A percentile compares a stretch with the other conserved stretches of the same genome.
Conservation (phyloP, 2,329 filamentous ascomycete species). For the Xylaria sp. region DNA sequence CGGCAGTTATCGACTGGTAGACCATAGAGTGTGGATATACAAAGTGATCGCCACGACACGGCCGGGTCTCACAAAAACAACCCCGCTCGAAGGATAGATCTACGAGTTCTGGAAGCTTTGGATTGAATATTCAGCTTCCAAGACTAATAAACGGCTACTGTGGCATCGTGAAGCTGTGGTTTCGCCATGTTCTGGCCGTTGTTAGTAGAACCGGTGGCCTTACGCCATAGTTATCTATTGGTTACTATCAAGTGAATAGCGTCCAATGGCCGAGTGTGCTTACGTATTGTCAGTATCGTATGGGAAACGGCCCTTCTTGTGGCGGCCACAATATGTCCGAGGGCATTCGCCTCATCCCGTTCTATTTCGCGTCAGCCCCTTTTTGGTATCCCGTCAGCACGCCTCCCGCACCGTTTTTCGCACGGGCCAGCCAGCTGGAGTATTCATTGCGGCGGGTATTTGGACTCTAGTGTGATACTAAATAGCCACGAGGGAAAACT, state of each 20-base stretch:
- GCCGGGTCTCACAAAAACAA: slow-evolving; percentile 14
- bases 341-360: slow-evolving; percentile 21
- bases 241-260: neutral
- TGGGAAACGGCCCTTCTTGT: slow-evolving; percentile 27
- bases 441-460: neutral
- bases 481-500: neutral
- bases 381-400: neutral
- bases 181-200: slow-evolving; percentile 24
- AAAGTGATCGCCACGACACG: slow-evolving; percentile 24
- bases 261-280: neutral
- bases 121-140: neutral
- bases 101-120: slow-evolving; percentile 25
- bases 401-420: slow-evolving; percentile 7
- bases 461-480: too few relatives aligned
- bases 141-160: slow-evolving; percentile 16
- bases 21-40: slow-evolving; percentile 18
- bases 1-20: slow-evolving; percentile 14
- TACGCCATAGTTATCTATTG: slow-evolving; percentile 4
- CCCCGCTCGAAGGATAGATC: slow-evolving; percentile 19
- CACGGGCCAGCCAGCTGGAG: slow-evolving; percentile 4
- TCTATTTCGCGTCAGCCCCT: slow-evolving; percentile 19
- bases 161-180: slow-evolving; percentile 7
- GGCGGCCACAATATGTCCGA: slow-evolving; percentile 31
- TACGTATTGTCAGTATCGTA: slow-evolving; percentile 6
- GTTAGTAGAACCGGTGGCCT: slow-evolving; percentile 8